Percentiles rank a stretch among this genome's conserved stretches.
Evolutionary conservation across 2,329 filamentous ascomycete species (phyloP).

Genomic region (Colletotrichum australisinense): DNA sequence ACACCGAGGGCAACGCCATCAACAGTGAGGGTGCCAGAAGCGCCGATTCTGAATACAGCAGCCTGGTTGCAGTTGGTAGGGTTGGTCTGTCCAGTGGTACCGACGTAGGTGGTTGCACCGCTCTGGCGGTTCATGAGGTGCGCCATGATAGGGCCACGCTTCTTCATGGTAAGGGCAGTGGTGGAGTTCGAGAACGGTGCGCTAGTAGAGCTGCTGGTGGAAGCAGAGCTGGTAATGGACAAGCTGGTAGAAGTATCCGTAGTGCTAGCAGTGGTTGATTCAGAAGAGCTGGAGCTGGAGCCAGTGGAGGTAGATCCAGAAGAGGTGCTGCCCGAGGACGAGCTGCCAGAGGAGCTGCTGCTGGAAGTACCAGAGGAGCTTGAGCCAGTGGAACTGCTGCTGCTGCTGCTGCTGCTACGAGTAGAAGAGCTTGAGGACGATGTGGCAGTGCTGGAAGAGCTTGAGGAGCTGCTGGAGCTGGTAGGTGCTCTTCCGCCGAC

Average conservation of each 20-base stretch:
- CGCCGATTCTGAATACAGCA: constrained; percentile 9
- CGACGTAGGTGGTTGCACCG: constrained; percentile 11
- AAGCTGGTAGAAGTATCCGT: no score
- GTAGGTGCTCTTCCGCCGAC: background rate
- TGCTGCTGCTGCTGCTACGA: background rate
- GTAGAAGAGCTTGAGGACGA: background rate
- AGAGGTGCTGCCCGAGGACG: background rate
- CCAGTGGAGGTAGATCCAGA: background rate
- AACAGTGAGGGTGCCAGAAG: constrained; percentile 6
- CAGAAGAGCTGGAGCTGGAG: background rate
- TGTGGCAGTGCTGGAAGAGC: background rate
- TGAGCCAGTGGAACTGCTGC: background rate
- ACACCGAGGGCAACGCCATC: background rate
- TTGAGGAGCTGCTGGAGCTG: background rate
- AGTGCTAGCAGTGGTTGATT: background rate
- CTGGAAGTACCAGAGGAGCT: background rate
- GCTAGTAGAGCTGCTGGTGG: background rate
- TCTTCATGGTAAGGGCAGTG: background rate
- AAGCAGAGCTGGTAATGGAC: background rate
- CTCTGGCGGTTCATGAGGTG: constrained; percentile 9
- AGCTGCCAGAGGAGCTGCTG: background rate
- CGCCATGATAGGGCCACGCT: background rate
- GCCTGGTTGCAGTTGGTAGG: constrained; percentile 24
- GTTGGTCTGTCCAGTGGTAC: background rate
- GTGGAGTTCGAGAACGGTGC: background rate